Evolutionary conservation across 257 asterid species (phyloP), one percentile per base, ranked within the genome.

Genomic region (Capsicum pubescens): DNA sequence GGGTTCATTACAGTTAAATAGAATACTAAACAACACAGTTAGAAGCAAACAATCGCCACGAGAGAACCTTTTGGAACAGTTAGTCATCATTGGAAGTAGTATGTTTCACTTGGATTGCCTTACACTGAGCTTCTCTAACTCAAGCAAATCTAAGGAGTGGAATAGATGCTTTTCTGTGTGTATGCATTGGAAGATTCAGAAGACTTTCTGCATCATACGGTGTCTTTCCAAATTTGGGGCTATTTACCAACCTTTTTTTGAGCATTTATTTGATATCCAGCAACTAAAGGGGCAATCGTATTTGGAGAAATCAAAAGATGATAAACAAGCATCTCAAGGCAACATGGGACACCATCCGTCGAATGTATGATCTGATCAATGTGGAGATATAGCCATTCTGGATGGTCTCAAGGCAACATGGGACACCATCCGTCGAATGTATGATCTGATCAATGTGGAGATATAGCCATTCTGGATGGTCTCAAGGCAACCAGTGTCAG

Each of bases 291-390:
- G 32, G 48, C 48, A 32, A 13, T 35, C 46, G 2, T n/a, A 1
- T n/a, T 66, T 66, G 72, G 72, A 66, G 46, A 14, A 66, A 66
- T 66, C 48, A 66, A 66, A 32, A 63, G 70, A 63, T 63, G 71
- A 64, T 66, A 32, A 66, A 6, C 72, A 32, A 66, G 46, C 72
- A 7, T 66, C 72, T 66, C 72, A 35, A 66, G 72, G 19, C 72
- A 66, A 32, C 72, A 66, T 32, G 68, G 68, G 69, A 32, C 72
- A 26, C 72, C 72, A 66, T 64, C n/a, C 70, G 1, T 12, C 42
- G 32, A 4, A 32, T 26, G 71, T 11, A 64, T 26, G 21, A 64
- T 66, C 36, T 66, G 72, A 17, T 66, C 48, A 66, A 32, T 66
- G 15, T 19, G 72, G 48, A 66, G n/a, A 66, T 32, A 66, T 9